Evolutionary conservation across 345 rosid genomes (phyloP), one percentile per base, ranked within the genome.

Genomic region (Fremontodendron californicum): DNA sequence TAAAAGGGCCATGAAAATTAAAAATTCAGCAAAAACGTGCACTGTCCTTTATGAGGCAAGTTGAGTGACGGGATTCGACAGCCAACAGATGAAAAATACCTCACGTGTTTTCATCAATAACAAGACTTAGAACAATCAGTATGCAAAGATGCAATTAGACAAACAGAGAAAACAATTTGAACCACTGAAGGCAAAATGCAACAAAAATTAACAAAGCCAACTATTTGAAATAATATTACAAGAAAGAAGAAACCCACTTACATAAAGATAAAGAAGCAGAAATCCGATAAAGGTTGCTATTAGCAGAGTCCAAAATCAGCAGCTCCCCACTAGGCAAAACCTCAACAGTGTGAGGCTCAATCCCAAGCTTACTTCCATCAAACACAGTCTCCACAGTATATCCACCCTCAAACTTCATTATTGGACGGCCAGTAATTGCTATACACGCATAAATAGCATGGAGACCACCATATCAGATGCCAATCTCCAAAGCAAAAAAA

Each of bases 331-430:
- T 85, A 0, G 98, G 95, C 82, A 92, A 78, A 67, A 93, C 91
- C 78, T 96, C 97, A 23, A 96, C 88, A 0, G 95, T 82, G 80
- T 88, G 85, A 33, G 99, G 99, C 82, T 93, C 99, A 39, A 93
- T 85, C 49, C 98, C 98, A 33, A 94, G 97, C 77, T 93, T 96
- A 81, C 99, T 96, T 75, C 99, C 99, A 72, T 96, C 98, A 79
- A 96, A 96, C 77, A 96, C 97, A 0, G 99, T 96, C 83, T 96
- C 99, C 62, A 96, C 98, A 42, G 85, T 68, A 73, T 92, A 96
- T 19, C 99, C 99, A 84, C 91, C 79, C 82, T 93, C 99, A 43
- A 90, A 96, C 85, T 91, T 96, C 94, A 96, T 89, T 94, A 85
- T 83, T 66, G 99, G 91, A 78, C 97, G 94, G 64, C 92, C 91